Conservation (phyloP, 768 basidiomycete genomes). For the Auriculariales sp. region DNA sequence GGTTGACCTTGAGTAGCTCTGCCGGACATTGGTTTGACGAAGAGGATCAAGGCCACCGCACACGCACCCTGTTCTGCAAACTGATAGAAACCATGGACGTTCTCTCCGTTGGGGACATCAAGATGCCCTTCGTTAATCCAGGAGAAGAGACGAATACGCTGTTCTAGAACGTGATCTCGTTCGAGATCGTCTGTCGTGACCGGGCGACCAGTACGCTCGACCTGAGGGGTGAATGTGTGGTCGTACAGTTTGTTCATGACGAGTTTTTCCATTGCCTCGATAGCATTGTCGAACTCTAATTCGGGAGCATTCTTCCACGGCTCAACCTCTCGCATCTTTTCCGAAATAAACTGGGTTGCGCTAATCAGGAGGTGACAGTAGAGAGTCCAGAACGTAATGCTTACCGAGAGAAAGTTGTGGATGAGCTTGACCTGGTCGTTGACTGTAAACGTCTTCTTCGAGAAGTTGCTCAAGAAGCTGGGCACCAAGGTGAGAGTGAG, state of each 20-base stretch:
- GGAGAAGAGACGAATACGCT: constrained; percentile 78
- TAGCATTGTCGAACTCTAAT: constrained; percentile 85
- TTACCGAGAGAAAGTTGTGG: constrained; percentile 78
- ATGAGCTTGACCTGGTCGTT: constrained; percentile 92
- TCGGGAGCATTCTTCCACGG: constrained; percentile 64
- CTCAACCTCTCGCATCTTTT: constrained; percentile 73
- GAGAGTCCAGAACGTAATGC: constrained; percentile 12
- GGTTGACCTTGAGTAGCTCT: constrained; percentile 94
- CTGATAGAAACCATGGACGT: constrained; percentile 66
- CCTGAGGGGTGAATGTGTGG: constrained; percentile 85
- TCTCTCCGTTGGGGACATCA: constrained; percentile 71
- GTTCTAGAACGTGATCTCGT: constrained; percentile 76
- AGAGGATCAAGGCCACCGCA: background rate
- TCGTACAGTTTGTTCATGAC: constrained; percentile 98
- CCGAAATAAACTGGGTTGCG: constrained; percentile 61
- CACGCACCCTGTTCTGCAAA: constrained; percentile 73
- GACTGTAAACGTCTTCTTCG: constrained; percentile 82
- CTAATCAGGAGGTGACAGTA: background rate
- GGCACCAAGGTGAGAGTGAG: background rate
- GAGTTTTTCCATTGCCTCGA: constrained; percentile 99
- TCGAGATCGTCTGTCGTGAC: constrained; percentile 95
- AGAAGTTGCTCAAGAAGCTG: constrained; percentile 88
- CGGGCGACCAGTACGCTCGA: constrained; percentile 47
- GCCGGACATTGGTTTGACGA: background rate
- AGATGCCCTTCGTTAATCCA: constrained; percentile 87